Percentiles rank a stretch among this genome's conserved stretches.
Evolutionary conservation across 768 basidiomycete species (phyloP).

Genomic region (Tulasnella sp.): DNA sequence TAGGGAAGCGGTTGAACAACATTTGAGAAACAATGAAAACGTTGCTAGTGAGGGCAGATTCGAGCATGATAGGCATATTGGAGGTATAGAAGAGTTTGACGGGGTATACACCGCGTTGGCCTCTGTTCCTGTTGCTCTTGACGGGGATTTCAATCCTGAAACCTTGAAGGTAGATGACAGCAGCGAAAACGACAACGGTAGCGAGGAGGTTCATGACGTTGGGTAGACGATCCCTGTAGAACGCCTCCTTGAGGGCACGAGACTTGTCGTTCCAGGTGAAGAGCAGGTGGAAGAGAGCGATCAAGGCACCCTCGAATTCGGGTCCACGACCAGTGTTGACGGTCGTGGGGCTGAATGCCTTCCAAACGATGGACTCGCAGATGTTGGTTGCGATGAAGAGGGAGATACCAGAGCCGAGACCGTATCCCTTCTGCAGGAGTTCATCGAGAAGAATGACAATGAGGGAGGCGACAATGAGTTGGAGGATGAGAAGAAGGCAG

Average conservation of each 20-base stretch:
- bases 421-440: conserved; percentile 97
- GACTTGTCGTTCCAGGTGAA: conserved; percentile 99
- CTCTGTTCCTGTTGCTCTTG: conserved; percentile 90
- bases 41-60: conserved; percentile 83
- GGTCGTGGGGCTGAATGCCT: conserved; percentile 96
- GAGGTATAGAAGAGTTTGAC: conserved; percentile 98
- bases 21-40: conserved; percentile 96
- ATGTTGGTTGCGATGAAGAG: conserved; percentile 99
- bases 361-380: conserved; percentile 99
- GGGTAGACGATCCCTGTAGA: conserved; percentile 93
- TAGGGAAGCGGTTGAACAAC: conserved; percentile 76
- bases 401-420: conserved; percentile 95
- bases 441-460: conserved; percentile 43
- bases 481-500: conserved; percentile 91
- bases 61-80: conserved; percentile 99
- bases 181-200: conserved; percentile 81
- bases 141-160: conserved; percentile 98
- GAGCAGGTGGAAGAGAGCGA: conserved; percentile 91
- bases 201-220: conserved; percentile 97
- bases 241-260: conserved; percentile 91
- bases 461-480: conserved; percentile 83
- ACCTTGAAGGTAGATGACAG: conserved; percentile 96
- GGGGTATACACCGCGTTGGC: conserved; percentile 91
- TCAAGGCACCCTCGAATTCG: conserved; percentile 94
- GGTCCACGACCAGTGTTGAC: conserved; percentile 96